Conservation (phyloP, 495 filamentous ascomycete genomes). For the Penicillium macrosclerotiorum region DNA sequence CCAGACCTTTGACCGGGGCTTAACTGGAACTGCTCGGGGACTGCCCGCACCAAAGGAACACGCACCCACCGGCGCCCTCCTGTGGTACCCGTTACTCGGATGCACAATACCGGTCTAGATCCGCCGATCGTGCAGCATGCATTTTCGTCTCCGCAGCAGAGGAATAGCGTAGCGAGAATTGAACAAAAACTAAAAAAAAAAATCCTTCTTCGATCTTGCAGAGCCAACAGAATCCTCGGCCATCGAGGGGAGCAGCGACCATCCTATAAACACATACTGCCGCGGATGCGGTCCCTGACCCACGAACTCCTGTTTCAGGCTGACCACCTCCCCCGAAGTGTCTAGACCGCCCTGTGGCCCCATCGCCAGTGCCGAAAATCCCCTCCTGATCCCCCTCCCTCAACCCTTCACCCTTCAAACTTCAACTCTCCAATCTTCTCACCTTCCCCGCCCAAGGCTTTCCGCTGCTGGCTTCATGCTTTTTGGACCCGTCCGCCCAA, state of each 20-base stretch:
- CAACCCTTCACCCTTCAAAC: background rate
- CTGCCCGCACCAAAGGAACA: too few species aligned
- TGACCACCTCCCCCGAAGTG: conserved; percentile 2
- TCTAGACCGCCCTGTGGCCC: conserved; percentile 31
- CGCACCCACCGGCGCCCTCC: too few species aligned
- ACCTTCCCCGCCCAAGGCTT: background rate
- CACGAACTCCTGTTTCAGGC: conserved; percentile 26
- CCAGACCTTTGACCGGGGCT: background rate
- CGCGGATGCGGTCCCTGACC: conserved; percentile 8
- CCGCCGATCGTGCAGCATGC: conserved; percentile 21
- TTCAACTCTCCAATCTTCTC: background rate
- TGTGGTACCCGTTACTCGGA: too few species aligned
- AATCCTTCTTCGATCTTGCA: background rate
- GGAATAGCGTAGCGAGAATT: background rate
- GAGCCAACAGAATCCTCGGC: too few species aligned
- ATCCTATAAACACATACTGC: too few species aligned
- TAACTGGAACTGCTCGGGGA: too few species aligned
- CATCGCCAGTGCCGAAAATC: conserved; percentile 28
- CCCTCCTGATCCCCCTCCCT: conserved; percentile 18
- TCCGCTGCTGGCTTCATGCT: conserved; percentile 11
- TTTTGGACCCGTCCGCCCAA: background rate
- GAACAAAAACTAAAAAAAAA: conserved; percentile 4
- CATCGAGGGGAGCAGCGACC: too few species aligned
- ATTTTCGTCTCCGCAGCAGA: conserved; percentile 10
- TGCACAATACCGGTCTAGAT: conserved; percentile 22